A percentile compares a stretch with the other conserved stretches of the same genome.
These are phyloP conservation scores for Verticillium alfalfae DNA, from an alignment of 2,329 filamentous ascomycete genomes.

Conservation along the genomic window DNA sequence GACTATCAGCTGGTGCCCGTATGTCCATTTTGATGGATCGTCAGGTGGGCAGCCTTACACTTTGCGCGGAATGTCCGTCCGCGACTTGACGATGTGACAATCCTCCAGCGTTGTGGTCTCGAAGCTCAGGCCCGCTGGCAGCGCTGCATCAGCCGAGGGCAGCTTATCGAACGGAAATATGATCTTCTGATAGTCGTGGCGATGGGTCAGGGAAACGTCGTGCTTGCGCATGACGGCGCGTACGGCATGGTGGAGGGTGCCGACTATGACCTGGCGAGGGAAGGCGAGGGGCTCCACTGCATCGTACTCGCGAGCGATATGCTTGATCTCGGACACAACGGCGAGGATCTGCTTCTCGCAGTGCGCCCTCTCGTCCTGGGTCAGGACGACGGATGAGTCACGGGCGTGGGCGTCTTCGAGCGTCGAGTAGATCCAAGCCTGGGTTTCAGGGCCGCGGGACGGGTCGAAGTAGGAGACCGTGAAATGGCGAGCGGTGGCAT, in stretches of 20 bases:
- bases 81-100: constrained; percentile 45
- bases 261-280: constrained; percentile 26
- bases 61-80: constrained; percentile 52
- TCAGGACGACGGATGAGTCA: constrained; percentile 11
- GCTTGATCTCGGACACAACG: constrained; percentile 21
- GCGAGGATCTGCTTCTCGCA: constrained; percentile 26
- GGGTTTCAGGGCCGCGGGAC: constrained; percentile 54
- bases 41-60: constrained; percentile 27
- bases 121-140: constrained; percentile 51
- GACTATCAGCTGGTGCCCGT: not conserved
- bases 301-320: constrained; percentile 17
- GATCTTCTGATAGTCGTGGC: constrained; percentile 47
- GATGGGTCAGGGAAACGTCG: constrained; percentile 1
- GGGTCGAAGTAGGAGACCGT: constrained; percentile 58
- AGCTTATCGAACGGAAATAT: constrained; percentile 44
- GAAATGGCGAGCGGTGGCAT: constrained; percentile 26
- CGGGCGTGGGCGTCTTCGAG: constrained; percentile 29
- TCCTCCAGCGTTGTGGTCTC: constrained; percentile 44
- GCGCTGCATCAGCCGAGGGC: constrained; percentile 21
- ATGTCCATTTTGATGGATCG: not conserved
- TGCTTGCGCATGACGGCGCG: constrained; percentile 1
- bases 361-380: constrained; percentile 9
- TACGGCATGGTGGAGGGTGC: constrained; percentile 24
- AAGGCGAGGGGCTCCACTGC: constrained; percentile 10
- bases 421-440: constrained; percentile 57